Conservation (phyloP, 129 eudicot species). For the Smallanthus sonchifolius region DNA sequence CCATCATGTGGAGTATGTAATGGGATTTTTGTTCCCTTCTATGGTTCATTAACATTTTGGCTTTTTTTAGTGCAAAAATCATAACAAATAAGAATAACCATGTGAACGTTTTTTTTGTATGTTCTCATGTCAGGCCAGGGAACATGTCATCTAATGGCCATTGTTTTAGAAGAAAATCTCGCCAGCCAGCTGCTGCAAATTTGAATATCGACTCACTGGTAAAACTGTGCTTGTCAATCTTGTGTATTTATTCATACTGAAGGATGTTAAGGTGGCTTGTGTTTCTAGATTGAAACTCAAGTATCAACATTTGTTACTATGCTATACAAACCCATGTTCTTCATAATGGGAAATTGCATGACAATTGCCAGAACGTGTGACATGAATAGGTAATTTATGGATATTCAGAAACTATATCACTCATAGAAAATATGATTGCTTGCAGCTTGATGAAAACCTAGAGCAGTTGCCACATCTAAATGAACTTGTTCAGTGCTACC, state of each 20-base stretch:
- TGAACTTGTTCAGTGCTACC: conserved; percentile 97
- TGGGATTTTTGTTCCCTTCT: not conserved
- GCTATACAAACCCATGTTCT: not conserved
- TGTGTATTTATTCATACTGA: not conserved
- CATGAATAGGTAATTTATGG: not conserved
- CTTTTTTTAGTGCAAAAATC: not conserved
- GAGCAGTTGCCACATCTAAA: conserved; percentile 98
- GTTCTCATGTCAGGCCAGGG: conserved; percentile 44
- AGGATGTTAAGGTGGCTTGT: conserved; percentile 9
- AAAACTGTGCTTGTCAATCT: conserved; percentile 3
- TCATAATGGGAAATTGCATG: conserved; percentile 7
- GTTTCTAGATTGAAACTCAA: conserved; percentile 19
- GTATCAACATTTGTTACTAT: conserved; percentile 1
- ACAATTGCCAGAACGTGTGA: not conserved
- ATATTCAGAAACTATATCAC: conserved; percentile 8
- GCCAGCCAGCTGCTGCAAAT: conserved; percentile 60
- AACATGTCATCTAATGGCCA: conserved; percentile 54
- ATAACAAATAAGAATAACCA: not conserved
- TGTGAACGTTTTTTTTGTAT: not conserved
- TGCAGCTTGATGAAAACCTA: conserved; percentile 91
- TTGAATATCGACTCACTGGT: conserved; percentile 80
- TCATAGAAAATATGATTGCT: conserved; percentile 7
- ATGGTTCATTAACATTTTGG: not conserved
- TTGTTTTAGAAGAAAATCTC: conserved; percentile 77
- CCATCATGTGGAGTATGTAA: not conserved